Evolutionary conservation across 2,329 filamentous ascomycete species (phyloP).

Genomic region (Claviceps monticola): DNA sequence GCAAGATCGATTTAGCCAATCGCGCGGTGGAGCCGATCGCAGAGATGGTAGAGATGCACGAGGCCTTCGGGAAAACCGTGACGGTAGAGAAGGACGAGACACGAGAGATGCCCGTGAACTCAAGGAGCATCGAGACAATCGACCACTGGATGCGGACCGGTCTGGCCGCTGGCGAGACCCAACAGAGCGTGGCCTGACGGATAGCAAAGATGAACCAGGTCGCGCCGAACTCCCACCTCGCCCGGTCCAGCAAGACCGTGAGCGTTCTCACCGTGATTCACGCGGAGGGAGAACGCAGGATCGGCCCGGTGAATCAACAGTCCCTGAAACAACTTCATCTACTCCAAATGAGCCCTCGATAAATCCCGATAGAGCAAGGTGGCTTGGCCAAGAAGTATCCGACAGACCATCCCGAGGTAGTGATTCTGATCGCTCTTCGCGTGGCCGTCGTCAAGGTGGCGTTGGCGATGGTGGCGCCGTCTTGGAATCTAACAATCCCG

Average conservation of each 20-base stretch:
- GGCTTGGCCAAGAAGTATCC: slow-evolving; percentile 26
- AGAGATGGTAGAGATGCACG: slow-evolving; percentile 22
- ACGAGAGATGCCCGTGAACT: slow-evolving; percentile 22
- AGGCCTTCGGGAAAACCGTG: slow-evolving; percentile 14
- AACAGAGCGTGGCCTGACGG: slow-evolving; percentile 28
- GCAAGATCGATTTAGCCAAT: slow-evolving; percentile 30
- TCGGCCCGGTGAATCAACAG: slow-evolving; percentile 17
- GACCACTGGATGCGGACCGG: slow-evolving; percentile 27
- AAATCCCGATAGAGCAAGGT: slow-evolving; percentile 40
- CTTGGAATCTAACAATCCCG: slow-evolving; percentile 31
- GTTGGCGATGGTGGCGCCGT: slow-evolving; percentile 11
- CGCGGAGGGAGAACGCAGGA: slow-evolving; percentile 16
- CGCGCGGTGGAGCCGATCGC: slow-evolving; percentile 25
- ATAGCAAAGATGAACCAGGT: slow-evolving; percentile 15
- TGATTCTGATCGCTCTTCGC: slow-evolving; percentile 17
- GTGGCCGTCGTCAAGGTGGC: slow-evolving; percentile 14
- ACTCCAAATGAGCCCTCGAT: slow-evolving; percentile 31
- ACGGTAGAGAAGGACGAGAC: slow-evolving; percentile 19
- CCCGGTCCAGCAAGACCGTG: slow-evolving; percentile 28
- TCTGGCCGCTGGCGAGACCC: slow-evolving; percentile 28
- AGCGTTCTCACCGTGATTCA: slow-evolving; percentile 21
- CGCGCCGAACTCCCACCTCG: slow-evolving; percentile 21
- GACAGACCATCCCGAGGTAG: slow-evolving; percentile 14
- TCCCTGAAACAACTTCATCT: slow-evolving; percentile 10
- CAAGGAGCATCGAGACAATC: slow-evolving; percentile 21